Percentiles rank a stretch among this genome's conserved stretches.
These are phyloP conservation scores for Solioccasus polychromus DNA, from an alignment of 768 basidiomycete genomes.

Conservation along the genomic window DNA sequence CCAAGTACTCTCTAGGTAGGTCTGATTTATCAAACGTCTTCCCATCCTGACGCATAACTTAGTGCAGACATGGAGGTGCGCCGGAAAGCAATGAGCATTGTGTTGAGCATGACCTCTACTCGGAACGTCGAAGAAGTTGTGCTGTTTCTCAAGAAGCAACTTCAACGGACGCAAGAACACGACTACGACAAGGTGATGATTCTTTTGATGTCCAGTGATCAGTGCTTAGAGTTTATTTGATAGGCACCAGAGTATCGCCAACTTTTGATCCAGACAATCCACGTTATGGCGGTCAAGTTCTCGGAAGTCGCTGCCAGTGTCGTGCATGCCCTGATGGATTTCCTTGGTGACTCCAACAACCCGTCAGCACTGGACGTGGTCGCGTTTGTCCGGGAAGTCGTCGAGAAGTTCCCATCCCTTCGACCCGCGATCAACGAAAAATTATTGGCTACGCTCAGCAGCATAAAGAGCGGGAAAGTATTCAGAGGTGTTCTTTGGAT, in stretches of 20 bases:
- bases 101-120: constrained; percentile 89
- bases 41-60: background rate
- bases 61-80: constrained; percentile 97
- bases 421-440: constrained; percentile 82
- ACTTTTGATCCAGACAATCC: constrained; percentile 94
- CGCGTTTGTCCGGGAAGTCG: constrained; percentile 85
- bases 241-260: constrained; percentile 94
- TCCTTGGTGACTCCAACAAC: constrained; percentile 93
- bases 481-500: constrained; percentile 98
- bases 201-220: background rate
- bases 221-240: background rate
- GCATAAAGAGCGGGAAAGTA: constrained; percentile 95
- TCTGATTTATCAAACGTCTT: background rate
- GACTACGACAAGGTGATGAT: constrained; percentile 82
- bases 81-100: constrained; percentile 85
- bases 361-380: constrained; percentile 95
- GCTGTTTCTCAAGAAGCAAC: constrained; percentile 93
- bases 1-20: constrained; percentile 79
- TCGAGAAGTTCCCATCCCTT: constrained; percentile 93
- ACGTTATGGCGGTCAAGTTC: constrained; percentile 94
- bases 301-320: constrained; percentile 96
- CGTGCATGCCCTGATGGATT: constrained; percentile 90
- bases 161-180: constrained; percentile 88
- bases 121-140: constrained; percentile 97
- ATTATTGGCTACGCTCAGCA: constrained; percentile 72